These are phyloP conservation scores for Septoria linicola DNA, from an alignment of 2,329 filamentous ascomycete species.

Conservation along the genomic window DNA sequence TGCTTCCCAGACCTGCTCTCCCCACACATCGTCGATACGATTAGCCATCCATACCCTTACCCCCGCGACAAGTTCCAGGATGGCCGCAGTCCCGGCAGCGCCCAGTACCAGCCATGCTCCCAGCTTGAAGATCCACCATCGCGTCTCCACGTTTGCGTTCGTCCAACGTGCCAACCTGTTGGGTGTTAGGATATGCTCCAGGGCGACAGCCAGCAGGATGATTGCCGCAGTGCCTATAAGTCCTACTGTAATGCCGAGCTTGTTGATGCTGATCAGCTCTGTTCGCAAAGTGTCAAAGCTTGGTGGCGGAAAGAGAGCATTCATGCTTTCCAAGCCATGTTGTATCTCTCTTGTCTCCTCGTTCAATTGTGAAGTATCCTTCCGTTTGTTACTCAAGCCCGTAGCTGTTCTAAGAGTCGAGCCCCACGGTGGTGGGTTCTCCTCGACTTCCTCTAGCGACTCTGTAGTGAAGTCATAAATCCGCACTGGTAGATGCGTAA, in stretches of 20 bases:
- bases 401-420: conserved; percentile 45
- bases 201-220: conserved; percentile 33
- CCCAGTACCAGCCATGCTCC: conserved; percentile 27
- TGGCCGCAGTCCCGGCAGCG: conserved; percentile 15
- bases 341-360: conserved; percentile 46
- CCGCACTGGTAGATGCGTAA: conserved; percentile 67
- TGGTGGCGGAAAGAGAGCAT: conserved; percentile 56
- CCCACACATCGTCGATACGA: conserved; percentile 62
- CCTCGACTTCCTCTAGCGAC: conserved; percentile 53
- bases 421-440: conserved; percentile 48
- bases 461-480: conserved; percentile 68
- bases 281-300: conserved; percentile 47
- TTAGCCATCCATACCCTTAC: conserved; percentile 59
- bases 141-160: conserved; percentile 7
- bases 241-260: conserved; percentile 45
- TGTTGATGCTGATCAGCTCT: conserved; percentile 49
- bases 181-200: conserved; percentile 26
- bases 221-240: conserved; percentile 37
- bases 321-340: conserved; percentile 47
- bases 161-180: conserved; percentile 14
- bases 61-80: conserved; percentile 28
- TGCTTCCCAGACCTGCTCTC: conserved; percentile 69
- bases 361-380: conserved; percentile 45
- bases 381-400: conserved; percentile 46
- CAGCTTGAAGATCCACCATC: conserved; percentile 19